These are phyloP conservation scores for Ganoderma meredithae DNA, from an alignment of 1,284 basidiomycete genomes.

Conservation along the genomic window DNA sequence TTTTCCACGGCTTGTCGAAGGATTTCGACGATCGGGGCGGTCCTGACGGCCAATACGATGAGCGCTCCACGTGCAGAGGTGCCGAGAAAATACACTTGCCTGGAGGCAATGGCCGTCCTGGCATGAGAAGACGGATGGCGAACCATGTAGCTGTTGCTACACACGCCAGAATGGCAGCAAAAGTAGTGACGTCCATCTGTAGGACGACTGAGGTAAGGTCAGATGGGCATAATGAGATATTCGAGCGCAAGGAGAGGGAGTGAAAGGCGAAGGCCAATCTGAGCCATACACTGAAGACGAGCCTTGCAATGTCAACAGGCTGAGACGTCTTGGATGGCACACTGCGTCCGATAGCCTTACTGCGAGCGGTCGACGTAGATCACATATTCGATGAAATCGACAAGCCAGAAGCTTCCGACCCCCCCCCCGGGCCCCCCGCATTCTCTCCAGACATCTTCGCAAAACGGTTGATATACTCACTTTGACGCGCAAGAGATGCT, in stretches of 20 bases:
- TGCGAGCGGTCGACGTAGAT: too few species aligned
- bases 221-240: background rate
- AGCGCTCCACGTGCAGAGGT: background rate
- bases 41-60: background rate
- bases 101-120: background rate
- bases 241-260: background rate
- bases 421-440: too few species aligned
- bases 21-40: background rate
- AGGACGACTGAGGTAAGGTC: background rate
- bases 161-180: background rate
- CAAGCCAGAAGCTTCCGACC: too few species aligned
- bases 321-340: too few species aligned
- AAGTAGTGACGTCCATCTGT: background rate
- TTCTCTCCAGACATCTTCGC: background rate
- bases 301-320: too few species aligned
- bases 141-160: background rate
- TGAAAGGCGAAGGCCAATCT: background rate
- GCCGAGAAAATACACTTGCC: background rate
- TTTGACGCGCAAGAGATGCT: background rate
- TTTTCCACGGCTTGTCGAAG: constrained; percentile 12
- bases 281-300: too few species aligned
- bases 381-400: too few species aligned
- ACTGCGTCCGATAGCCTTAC: too few species aligned
- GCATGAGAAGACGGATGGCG: background rate
- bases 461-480: background rate